A percentile compares a stretch with the other conserved stretches of the same genome.
phyloP scores from a whole-genome alignment of 176 grass and related monocot genomes.

The Lolium rigidum region DNA sequence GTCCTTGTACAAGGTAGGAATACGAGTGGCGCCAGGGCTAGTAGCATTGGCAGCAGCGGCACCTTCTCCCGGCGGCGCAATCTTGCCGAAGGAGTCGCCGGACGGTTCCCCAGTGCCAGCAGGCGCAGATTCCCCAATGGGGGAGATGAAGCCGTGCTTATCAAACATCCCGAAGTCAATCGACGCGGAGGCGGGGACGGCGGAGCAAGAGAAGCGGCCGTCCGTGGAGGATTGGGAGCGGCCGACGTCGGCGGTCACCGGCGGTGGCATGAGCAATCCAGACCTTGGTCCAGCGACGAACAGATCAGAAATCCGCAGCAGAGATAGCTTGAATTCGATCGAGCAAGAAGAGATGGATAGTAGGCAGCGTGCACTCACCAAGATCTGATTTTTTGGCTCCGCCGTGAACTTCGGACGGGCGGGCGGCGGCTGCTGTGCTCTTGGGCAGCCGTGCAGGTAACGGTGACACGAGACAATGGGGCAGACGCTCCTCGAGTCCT shows the following conservation, averaged over 20 bases:
- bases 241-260: slow-evolving; percentile 35
- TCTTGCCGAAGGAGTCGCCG: not conserved
- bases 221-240: not conserved
- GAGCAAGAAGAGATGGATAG: not conserved
- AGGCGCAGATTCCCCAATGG: not conserved
- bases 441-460: not conserved
- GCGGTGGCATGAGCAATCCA: slow-evolving; percentile 20
- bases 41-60: not conserved
- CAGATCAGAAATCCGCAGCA: not conserved
- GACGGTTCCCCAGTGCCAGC: not conserved
- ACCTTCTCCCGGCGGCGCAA: slow-evolving; percentile 2
- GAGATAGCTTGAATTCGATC: not conserved
- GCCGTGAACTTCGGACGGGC: not conserved
- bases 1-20: not conserved
- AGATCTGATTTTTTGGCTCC: not conserved
- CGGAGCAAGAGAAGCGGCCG: slow-evolving; percentile 22
- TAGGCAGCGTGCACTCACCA: slow-evolving; percentile 11
- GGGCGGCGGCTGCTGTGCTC: not conserved
- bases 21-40: not conserved
- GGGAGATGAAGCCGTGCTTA: not conserved
- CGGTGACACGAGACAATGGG: not conserved
- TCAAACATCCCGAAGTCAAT: not conserved
- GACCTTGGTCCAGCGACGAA: not conserved
- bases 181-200: not conserved
- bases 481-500: too few relatives aligned